A percentile compares a stretch with the other conserved stretches of the same genome.
Evolutionary conservation across 192 early-diverging fungal species (phyloP).

Genomic region (Coemansia sp.): DNA sequence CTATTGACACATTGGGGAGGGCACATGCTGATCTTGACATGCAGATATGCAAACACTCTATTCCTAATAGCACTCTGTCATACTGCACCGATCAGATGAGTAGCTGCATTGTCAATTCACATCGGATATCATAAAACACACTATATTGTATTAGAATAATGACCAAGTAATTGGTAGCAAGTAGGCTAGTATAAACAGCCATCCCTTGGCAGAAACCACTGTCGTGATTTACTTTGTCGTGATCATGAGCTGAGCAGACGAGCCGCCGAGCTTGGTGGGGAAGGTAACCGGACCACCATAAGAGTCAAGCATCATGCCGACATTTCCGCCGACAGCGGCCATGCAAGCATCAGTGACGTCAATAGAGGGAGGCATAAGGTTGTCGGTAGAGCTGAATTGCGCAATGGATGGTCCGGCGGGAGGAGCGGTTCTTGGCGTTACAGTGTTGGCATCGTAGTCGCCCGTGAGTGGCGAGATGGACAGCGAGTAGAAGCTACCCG

Average conservation of each 20-base stretch:
- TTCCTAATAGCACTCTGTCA: not conserved
- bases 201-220: not conserved
- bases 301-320: conserved; percentile 19
- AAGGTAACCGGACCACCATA: conserved; percentile 10
- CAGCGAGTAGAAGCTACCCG: conserved; percentile 18
- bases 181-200: not conserved
- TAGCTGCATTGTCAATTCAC: not conserved
- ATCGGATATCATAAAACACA: no score
- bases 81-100: not conserved
- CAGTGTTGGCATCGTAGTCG: conserved; percentile 17
- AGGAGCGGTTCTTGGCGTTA: conserved; percentile 23
- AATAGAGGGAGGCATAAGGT: conserved; percentile 8
- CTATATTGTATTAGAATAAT: no score
- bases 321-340: conserved; percentile 10
- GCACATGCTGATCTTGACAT: not conserved
- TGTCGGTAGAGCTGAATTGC: conserved; percentile 11
- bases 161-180: not conserved
- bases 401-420: not conserved
- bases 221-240: conserved; percentile 2
- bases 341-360: conserved; percentile 28
- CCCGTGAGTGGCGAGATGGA: not conserved
- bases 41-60: not conserved
- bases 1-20: not conserved
- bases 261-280: conserved; percentile 27
- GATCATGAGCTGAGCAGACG: conserved; percentile 19